phyloP scores from a whole-genome alignment of 2,329 filamentous ascomycete genomes.

The Colletotrichum echinochloae region DNA sequence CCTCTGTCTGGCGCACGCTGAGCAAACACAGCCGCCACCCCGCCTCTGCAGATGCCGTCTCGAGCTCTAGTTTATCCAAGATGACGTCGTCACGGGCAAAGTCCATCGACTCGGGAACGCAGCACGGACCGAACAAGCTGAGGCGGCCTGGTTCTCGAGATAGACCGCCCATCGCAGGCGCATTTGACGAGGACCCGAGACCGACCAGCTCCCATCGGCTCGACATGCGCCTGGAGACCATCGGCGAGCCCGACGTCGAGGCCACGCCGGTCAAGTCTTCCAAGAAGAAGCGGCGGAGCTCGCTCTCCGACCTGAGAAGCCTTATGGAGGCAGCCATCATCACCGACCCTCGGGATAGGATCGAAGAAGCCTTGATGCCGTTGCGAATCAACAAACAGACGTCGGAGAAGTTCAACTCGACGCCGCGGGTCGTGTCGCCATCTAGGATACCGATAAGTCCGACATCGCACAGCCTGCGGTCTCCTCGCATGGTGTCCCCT shows the following conservation, averaged over 20 bases:
- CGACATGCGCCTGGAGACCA: constrained; percentile 68
- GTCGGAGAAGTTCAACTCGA: constrained; percentile 69
- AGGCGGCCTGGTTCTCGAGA: constrained; percentile 69
- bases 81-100: constrained; percentile 74
- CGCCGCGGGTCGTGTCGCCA: constrained; percentile 57
- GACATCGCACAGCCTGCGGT: constrained; percentile 53
- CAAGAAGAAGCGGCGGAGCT: constrained; percentile 89
- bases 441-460: constrained; percentile 68
- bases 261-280: constrained; percentile 52
- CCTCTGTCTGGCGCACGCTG: constrained; percentile 86
- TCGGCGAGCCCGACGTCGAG: constrained; percentile 65
- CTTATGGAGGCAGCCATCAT: constrained; percentile 73
- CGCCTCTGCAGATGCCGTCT: constrained; percentile 69
- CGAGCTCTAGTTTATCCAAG: constrained; percentile 73
- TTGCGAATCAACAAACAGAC: constrained; percentile 66
- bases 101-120: constrained; percentile 78
- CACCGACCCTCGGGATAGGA: constrained; percentile 53
- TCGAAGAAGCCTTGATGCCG: constrained; percentile 57
- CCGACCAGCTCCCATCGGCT: constrained; percentile 69
- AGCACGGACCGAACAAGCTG: constrained; percentile 60
- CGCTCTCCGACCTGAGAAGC: constrained; percentile 84
- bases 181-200: constrained; percentile 69
- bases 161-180: constrained; percentile 70
- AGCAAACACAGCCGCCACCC: constrained; percentile 80
- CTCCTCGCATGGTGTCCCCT: constrained; percentile 49